A percentile compares a stretch with the other conserved stretches of the same genome.
Conservation (phyloP, 1,284 basidiomycete genomes). For the Pseudozyma tsukubaensis region DNA sequence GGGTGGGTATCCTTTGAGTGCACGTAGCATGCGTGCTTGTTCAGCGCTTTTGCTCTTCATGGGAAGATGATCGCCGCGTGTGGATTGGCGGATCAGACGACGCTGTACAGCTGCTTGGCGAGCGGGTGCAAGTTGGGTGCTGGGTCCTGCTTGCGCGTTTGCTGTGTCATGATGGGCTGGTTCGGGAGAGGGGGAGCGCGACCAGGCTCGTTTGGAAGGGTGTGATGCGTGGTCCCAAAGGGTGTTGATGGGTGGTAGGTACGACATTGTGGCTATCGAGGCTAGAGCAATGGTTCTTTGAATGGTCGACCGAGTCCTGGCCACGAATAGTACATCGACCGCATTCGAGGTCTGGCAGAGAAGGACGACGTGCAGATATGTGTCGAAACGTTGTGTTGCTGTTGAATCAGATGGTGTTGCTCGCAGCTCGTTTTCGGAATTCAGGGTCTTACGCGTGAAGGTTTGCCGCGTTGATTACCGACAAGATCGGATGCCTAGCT, state of each 20-base stretch:
- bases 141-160: slow-evolving; percentile 20
- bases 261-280: slow-evolving; percentile 16
- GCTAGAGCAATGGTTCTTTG: not conserved
- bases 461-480: slow-evolving; percentile 3
- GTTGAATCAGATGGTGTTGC: not conserved
- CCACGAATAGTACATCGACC: too few species aligned
- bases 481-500: too few species aligned
- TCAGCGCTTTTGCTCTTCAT: slow-evolving; percentile 43
- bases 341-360: too few species aligned
- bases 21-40: slow-evolving; percentile 51
- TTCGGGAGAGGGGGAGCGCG: slow-evolving; percentile 43
- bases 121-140: slow-evolving; percentile 29
- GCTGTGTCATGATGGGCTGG: slow-evolving; percentile 18
- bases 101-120: slow-evolving; percentile 35
- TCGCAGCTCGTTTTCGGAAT: not conserved
- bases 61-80: slow-evolving; percentile 55
- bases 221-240: slow-evolving; percentile 48
- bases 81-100: slow-evolving; percentile 42
- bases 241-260: slow-evolving; percentile 40
- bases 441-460: slow-evolving; percentile 5
- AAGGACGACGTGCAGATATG: too few species aligned
- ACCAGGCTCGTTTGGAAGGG: slow-evolving; percentile 45
- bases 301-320: too few species aligned
- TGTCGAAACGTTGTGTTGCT: not conserved
- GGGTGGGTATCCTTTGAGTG: slow-evolving; percentile 59